Evolutionary conservation across 495 filamentous ascomycete species (phyloP).

Genomic region (Pyrenula aspistea): DNA sequence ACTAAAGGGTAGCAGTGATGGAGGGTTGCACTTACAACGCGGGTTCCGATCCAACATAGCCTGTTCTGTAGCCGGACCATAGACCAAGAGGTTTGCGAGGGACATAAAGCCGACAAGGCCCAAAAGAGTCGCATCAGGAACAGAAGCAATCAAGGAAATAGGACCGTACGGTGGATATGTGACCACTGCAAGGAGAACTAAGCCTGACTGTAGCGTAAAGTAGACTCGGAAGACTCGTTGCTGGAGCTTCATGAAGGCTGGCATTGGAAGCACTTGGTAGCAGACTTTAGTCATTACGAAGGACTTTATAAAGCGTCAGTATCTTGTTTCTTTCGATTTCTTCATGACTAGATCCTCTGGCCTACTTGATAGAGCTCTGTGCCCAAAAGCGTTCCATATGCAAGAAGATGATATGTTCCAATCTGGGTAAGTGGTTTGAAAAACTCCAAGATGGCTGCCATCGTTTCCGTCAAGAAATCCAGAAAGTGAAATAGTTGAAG

Average conservation of each 20-base stretch:
- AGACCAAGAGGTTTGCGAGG: slow-evolving; percentile 31
- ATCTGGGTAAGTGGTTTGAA: slow-evolving; percentile 6
- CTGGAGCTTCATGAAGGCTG: slow-evolving; percentile 36
- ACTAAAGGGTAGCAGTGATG: too few relatives aligned
- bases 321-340: not conserved
- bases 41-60: slow-evolving; percentile 13
- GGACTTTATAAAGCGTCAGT: slow-evolving; percentile 15
- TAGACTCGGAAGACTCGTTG: slow-evolving; percentile 43
- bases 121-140: slow-evolving; percentile 24
- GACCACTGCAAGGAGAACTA: slow-evolving; percentile 28
- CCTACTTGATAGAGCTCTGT: slow-evolving; percentile 33
- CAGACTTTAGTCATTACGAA: slow-evolving; percentile 41
- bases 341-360: slow-evolving; percentile 1
- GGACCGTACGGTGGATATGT: slow-evolving; percentile 33
- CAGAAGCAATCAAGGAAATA: slow-evolving; percentile 18
- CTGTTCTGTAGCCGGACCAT: slow-evolving; percentile 32
- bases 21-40: not conserved
- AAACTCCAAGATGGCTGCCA: not conserved
- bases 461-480: too few relatives aligned
- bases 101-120: slow-evolving; percentile 24
- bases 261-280: slow-evolving; percentile 29
- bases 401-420: slow-evolving; percentile 34
- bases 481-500: too few relatives aligned
- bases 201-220: slow-evolving; percentile 30
- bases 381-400: slow-evolving; percentile 40